Evolutionary conservation across 805 yeast genomes (phyloP), one percentile per base, ranked within the genome.

Genomic region (Maudiozyma saulgeensis): DNA sequence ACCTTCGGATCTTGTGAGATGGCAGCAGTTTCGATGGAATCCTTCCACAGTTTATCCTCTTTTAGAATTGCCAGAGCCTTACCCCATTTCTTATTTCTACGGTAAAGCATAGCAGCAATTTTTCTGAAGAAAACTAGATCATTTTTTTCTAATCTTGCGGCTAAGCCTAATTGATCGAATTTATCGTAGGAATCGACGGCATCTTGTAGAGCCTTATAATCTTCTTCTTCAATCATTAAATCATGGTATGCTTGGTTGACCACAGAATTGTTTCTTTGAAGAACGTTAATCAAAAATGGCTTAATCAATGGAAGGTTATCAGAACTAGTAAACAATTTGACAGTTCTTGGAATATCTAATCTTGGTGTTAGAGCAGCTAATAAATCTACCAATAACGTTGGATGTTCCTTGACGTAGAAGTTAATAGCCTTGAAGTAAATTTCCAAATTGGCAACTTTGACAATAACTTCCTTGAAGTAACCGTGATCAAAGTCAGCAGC

Each of bases 191-290:
- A 77, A 53, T 91, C 98, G 55, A 91, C 89, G 28, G 90, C 85
- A 53, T 83, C 82, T 58, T 87, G 80, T 67, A 93, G 76, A 18
- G 96, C 83, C 69, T 88, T 87, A 75, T 91, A 81, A 68, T 93
- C 98, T 68, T 89, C 95, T 71, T 93, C 98, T 73, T 93, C 99
- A 56, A 93, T 88, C 71, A 93, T 78, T 62, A 93, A 71, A 62
- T 90, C 96, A 65, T 93, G 98, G 71, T 91, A 91, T 13, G 98
- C 98, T 61, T 84, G 82, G 71, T 93, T 93, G 42, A 93, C 97
- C 52, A 89, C 82, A 15, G 91, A 80, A 64, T 86, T 82, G 73
- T 93, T 93, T 76, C 88, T 90, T 46, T 81, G 85, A 69, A 90
- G 80, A 13, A 93, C 96, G 41, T 91, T 85, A 51, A 90, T 85